Evolutionary conservation across 306 rosid genomes (phyloP).

Genomic region (Cucurbita pepo): DNA sequence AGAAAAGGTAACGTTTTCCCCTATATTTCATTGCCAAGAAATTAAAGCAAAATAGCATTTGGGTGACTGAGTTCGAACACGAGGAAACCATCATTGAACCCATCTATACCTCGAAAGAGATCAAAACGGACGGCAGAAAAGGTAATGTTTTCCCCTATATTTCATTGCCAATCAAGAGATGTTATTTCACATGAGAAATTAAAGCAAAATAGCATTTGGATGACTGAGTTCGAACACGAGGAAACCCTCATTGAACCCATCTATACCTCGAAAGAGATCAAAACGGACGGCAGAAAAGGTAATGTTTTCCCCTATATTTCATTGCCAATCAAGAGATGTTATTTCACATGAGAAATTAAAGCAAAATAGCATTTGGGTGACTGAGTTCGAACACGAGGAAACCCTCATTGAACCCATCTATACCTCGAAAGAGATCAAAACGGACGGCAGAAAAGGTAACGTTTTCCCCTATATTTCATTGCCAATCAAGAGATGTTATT

Average conservation of each 20-base stretch:
- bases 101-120: too few relatives aligned
- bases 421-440: not conserved
- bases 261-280: not conserved
- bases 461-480: not conserved
- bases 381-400: not conserved
- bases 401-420: not conserved
- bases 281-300: not conserved
- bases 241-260: not conserved
- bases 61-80: too few relatives aligned
- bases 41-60: too few relatives aligned
- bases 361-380: too few relatives aligned
- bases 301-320: not conserved
- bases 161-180: not conserved
- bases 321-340: not conserved
- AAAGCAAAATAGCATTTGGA: not conserved
- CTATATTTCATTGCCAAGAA: too few relatives aligned
- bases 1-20: too few relatives aligned
- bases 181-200: not conserved
- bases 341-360: not conserved
- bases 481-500: not conserved
- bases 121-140: not conserved
- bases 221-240: not conserved
- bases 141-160: not conserved
- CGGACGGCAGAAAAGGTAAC: not conserved
- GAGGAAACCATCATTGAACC: too few relatives aligned